Base-by-base conservation (phyloP, 768 basidiomycete genomes). In the Mycena belliarum region DNA sequence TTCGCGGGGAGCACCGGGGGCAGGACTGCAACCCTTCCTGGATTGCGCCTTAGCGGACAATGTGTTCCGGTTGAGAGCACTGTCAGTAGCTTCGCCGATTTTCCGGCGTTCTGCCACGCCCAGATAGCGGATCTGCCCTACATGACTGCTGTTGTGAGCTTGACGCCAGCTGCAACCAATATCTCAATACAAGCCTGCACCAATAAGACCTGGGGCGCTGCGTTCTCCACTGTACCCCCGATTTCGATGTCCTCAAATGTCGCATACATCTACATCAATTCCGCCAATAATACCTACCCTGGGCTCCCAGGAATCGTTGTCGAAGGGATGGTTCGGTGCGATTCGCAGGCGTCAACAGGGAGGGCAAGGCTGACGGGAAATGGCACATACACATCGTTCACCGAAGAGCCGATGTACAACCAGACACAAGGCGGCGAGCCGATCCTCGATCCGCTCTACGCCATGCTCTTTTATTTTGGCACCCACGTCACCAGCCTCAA, bases 1-100 rank as follows among this genome's bases (percentile, higher is more conserved):
- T 59, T 66, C 48, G 57, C 51, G 2, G 65, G 60, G 35, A 43
- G 53, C 44, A 55, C 60, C 10, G 44, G 52, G 9, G 55, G 51
- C 12, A 47, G 32, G 48, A 55, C 51, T 18, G 47, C 47, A 35
- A 47, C 43, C 20, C 58, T 66, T 15, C 65, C 65, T 4, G 65
- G 65, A 11, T 29, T 65, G 41, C 65, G 60, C 23, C 48, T 66
- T 24, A 57, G 21, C n/a, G 63, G 65, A 24, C 50, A 58, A n/a
- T 66, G 65, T 25, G n/a, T 25, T 24, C 28, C 49, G 2, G 40
- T 63, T 16, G 21, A 48, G 11, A 47, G 49, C 38, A 41, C 28
- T 6, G 40, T 55, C 11, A 23, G 49, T 16, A 21, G 29, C 26
- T 35, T 60, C 24, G 15, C 12, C 5, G 43, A 51, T 26, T 55